Evolutionary conservation across 208 protist species (phyloP).

Genomic region (Leishmania mexicana): DNA sequence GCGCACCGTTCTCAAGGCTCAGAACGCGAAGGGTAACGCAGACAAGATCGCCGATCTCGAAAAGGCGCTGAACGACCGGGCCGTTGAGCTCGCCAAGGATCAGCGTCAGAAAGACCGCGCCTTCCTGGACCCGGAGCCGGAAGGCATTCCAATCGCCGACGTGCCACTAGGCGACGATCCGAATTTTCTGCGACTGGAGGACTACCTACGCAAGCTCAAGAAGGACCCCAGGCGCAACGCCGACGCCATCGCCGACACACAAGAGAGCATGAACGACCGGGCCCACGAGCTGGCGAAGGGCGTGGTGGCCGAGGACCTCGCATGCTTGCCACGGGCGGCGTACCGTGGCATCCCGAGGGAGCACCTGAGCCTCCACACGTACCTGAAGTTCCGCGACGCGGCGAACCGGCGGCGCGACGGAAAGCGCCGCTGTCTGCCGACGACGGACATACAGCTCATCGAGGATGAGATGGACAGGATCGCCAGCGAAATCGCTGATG

Average conservation of each 20-base stretch:
- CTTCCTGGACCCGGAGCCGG: slow-evolving; percentile 68
- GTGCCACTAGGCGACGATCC: slow-evolving; percentile 58
- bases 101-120: slow-evolving; percentile 55
- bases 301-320: slow-evolving; percentile 65
- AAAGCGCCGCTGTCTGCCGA: slow-evolving; percentile 9
- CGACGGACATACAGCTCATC: slow-evolving; percentile 24
- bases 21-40: slow-evolving; percentile 45
- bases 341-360: slow-evolving; percentile 78
- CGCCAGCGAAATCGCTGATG: slow-evolving; percentile 66
- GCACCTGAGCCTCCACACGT: slow-evolving; percentile 69
- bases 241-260: slow-evolving; percentile 52
- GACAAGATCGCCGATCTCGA: slow-evolving; percentile 60
- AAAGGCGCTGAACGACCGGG: slow-evolving; percentile 67
- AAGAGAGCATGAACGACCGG: slow-evolving; percentile 82
- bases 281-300: slow-evolving; percentile 65
- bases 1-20: slow-evolving; percentile 62
- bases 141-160: slow-evolving; percentile 67
- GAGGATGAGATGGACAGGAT: slow-evolving; percentile 68
- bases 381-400: slow-evolving; percentile 62
- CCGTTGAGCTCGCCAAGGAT: slow-evolving; percentile 65
- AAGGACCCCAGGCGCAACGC: slow-evolving; percentile 60
- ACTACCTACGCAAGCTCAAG: slow-evolving; percentile 74
- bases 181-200: slow-evolving; percentile 60
- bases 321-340: slow-evolving; percentile 39
- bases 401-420: slow-evolving; percentile 57